Evolutionary conservation across 2,329 filamentous ascomycete species (phyloP), one percentile per base, ranked within the genome.

Genomic region (Pseudocercospora crystallina): DNA sequence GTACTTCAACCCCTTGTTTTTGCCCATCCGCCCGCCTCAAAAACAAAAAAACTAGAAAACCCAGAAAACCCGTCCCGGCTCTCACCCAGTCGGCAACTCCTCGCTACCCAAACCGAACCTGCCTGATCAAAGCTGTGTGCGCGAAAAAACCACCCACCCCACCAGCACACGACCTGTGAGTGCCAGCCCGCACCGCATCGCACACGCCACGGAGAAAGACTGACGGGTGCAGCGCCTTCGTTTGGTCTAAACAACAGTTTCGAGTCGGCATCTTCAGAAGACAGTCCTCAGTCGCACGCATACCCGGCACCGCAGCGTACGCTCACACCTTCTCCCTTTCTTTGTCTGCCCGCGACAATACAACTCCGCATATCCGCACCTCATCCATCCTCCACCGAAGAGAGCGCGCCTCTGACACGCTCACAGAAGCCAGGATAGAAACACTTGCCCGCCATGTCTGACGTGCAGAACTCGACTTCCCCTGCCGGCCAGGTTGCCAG

Each of bases 401-500:
- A 42, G 37, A 51, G 38, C 53, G 49, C 29, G 8, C 41, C 36
- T 46, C 53, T 55, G 48, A 56, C 52, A 38, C 44, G 8, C 41
- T 30, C 33, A 17, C 47, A 45, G 47, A 46, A 37, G 15, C 42
- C 43, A 56, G 43, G 51, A 13, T n/a, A 20, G n/a, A 37, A 55
- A 30, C 15, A 30, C 39, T 37, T 46, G 39, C 42, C 42, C 45
- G 52, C 34, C 60, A 71, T 71, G 69, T 71, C 69, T 67, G 69
- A 71, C 65, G 61, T 71, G 63, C 73, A 75, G 66, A 74, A 71
- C 68, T 64, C 74, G 47, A 69, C 72, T 61, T 74, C 74, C 46
- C 74, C 75, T 59, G 70, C 90, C 74, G 85, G 80, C 74, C 89
- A 85, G 76, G 76, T 85, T 69, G 80, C 81, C 71, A 79, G 89